Base-by-base conservation (phyloP, 2,329 filamentous ascomycete species). In the Didymella exigua region DNA sequence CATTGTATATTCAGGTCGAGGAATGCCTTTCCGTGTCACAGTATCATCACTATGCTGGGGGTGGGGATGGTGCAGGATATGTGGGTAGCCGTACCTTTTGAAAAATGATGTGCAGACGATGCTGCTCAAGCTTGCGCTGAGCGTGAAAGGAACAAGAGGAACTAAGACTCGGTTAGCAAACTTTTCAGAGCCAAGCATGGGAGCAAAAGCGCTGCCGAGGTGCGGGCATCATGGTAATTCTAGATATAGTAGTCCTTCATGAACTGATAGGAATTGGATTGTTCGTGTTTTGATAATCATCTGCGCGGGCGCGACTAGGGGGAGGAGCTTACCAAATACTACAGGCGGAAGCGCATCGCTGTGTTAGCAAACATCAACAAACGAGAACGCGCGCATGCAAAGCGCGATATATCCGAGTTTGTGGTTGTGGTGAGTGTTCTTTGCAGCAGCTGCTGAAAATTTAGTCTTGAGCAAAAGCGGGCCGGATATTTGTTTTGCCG, bases 21-120 rank as follows among this genome's bases (percentile, higher is more conserved):
- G 84, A 86, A 86, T 86, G 84, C 84, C 84, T 83, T 79, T 84
- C 81, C 81, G 81, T 84, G 84, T 86, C 84, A 76, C 78, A 75
- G 75, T 74, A 81, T 86, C 84, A 86, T 86, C 84, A 86, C 77
- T 73, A 72, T 77, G 78, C 71, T 59, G 56, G 51, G 54, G 58
- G 52, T 52, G 54, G 51, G 37, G 45, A 6, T 49, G 19, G n/a
- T n/a, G n/a, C n/a, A n/a, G n/a, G 26, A 51, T 41, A 31, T 45
- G 34, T 37, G 56, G 37, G 40, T 40, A 47, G 53, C 65, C 46
- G 56, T 77, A 83, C 81, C 81, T 74, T 83, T 70, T 63, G 18
- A 42, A 46, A 26, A 36, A 46, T 38, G 5, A 13, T n/a, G 38
- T 48, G 47, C 26, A 7, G n/a, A n/a, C 21, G 23, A 27, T 11